phyloP scores from a whole-genome alignment of 2,329 filamentous ascomycete genomes.

The Alternaria hordeiaustralica region DNA sequence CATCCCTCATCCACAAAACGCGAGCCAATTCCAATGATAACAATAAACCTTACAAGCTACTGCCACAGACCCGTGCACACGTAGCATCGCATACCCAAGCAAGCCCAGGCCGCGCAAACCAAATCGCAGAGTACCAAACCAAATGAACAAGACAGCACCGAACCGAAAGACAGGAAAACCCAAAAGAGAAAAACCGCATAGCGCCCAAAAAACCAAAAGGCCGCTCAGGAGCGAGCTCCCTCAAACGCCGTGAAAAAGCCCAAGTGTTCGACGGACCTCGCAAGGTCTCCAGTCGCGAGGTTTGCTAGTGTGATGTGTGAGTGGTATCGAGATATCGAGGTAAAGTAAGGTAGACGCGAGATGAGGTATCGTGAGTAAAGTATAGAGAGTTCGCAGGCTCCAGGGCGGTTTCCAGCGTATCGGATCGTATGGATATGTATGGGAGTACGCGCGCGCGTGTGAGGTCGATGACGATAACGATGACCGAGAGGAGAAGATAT shows the following conservation, averaged over 20 bases:
- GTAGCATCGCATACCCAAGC: neutral
- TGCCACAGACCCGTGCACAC: neutral
- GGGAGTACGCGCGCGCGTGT: neutral
- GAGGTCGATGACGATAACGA: neutral
- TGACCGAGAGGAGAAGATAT: neutral
- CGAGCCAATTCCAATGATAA: neutral
- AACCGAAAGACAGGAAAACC: neutral
- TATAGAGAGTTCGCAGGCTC: neutral
- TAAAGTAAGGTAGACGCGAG: neutral
- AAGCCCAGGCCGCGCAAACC: neutral
- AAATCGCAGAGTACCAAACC: neutral
- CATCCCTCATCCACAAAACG: neutral
- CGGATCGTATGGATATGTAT: neutral
- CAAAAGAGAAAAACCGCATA: neutral
- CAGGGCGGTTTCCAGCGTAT: neutral
- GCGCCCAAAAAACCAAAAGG: neutral
- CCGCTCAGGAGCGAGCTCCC: neutral
- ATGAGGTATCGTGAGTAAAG: neutral
- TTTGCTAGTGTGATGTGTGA: neutral
- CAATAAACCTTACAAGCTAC: neutral
- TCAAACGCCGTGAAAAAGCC: neutral
- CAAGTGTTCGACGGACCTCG: neutral
- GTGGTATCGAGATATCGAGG: neutral
- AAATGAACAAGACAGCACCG: neutral
- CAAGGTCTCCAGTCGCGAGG: neutral